Base-by-base conservation (phyloP, 164 flowering plant genomes). In the Hamamelis virginiana region DNA sequence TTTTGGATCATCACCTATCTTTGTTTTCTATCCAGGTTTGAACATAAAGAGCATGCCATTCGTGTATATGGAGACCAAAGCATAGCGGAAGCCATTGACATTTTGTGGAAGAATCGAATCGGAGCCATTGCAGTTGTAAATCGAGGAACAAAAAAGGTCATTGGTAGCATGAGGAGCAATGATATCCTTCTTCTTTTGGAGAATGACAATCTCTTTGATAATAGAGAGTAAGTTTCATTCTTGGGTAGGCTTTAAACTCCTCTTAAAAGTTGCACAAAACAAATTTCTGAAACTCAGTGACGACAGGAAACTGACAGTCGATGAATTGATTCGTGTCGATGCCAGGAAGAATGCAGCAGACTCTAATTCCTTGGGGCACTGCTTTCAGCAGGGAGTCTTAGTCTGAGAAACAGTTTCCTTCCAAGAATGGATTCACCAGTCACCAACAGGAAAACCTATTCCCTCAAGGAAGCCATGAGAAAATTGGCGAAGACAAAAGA, bases 391-490 rank as follows among this genome's bases (percentile, higher is more conserved):
- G 81, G 77, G 25, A 50, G 9, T 45, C 75, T 77, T 25, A 56
- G 64, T 9, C 69, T 79, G 2, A 70, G 45, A 47, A 69, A 68
- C 60, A 55, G 62, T 10, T 72, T 65, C 59, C 67, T 66, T 21
- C 77, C 81, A 48, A 76, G 67, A 73, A 76, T 78, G 85, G 73
- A 70, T 70, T 64, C 67, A 6, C 85, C 83, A 9, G 74, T 72
- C 14, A 81, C 74, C 45, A 77, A 72, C 76, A 76, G 45, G 66
- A 68, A 67, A 67, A 70, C 74, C 1, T 81, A 82, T 67, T 76
- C 74, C 4, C 83, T 84, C 27, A 80, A 79, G 77, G 76, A 69
- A 75, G 83, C 69, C 5, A 81, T 84, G 83, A 43, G 69, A 60
- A 69, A 50, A 4, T 43, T 80, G 64, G 77, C 70, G 12, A 70